Conservation (phyloP, 2,329 filamentous ascomycete species). For the Aureobasidium musti region DNA sequence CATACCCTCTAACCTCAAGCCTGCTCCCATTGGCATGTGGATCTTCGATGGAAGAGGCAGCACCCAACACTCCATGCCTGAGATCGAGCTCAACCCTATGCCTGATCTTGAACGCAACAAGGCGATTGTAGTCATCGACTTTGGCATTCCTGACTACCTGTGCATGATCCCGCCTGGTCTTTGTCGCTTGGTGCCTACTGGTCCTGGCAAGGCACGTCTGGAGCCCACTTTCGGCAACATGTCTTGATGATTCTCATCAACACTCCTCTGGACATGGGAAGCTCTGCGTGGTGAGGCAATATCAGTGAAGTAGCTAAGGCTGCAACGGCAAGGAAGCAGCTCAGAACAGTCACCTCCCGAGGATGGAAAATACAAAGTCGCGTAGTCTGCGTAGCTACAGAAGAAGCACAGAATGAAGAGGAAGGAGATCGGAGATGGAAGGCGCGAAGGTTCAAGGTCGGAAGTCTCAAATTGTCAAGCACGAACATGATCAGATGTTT, state of each 20-base stretch:
- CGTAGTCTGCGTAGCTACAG: too few relatives aligned
- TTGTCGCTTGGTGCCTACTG: background rate
- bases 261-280: background rate
- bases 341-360: too few relatives aligned
- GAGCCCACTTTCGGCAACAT: background rate
- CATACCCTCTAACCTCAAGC: background rate
- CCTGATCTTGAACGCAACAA: conserved; percentile 15
- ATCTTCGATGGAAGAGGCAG: conserved; percentile 1
- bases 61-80: background rate
- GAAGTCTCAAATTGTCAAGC: too few relatives aligned
- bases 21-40: background rate
- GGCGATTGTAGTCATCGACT: conserved; percentile 13
- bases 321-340: too few relatives aligned
- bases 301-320: too few relatives aligned
- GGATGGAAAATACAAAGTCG: too few relatives aligned
- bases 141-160: conserved; percentile 2
- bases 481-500: too few relatives aligned
- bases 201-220: background rate
- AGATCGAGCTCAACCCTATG: conserved; percentile 1
- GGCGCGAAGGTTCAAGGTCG: too few relatives aligned
- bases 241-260: background rate
- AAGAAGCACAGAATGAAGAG: too few relatives aligned
- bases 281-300: too few relatives aligned
- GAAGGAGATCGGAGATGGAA: too few relatives aligned
- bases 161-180: background rate